phyloP scores from a whole-genome alignment of 2,329 filamentous ascomycete species.

The Aspergillus chevalieri region DNA sequence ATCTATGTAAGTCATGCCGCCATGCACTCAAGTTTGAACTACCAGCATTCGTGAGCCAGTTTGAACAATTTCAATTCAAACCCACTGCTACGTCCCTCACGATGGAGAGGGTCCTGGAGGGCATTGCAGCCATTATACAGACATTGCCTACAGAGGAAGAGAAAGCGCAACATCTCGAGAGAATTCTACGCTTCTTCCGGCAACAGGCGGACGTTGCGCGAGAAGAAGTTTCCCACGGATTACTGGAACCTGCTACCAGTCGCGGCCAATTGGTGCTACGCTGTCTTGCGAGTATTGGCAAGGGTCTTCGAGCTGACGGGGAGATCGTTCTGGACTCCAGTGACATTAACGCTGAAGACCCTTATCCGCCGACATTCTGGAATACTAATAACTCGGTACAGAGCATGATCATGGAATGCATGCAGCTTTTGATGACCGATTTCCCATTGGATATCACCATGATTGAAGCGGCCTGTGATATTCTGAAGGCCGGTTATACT shows the following conservation, averaged over 20 bases:
- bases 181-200: slow-evolving; percentile 33
- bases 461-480: slow-evolving; percentile 41
- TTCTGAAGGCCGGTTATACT: slow-evolving; percentile 42
- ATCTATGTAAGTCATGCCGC: slow-evolving; percentile 40
- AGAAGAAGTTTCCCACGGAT: slow-evolving; percentile 24
- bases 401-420: slow-evolving; percentile 33
- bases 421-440: slow-evolving; percentile 34
- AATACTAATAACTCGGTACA: slow-evolving; percentile 29
- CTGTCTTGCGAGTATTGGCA: slow-evolving; percentile 38
- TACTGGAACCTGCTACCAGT: slow-evolving; percentile 28
- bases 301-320: slow-evolving; percentile 31
- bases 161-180: slow-evolving; percentile 34
- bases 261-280: slow-evolving; percentile 32
- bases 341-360: slow-evolving; percentile 14
- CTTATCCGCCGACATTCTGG: slow-evolving; percentile 34
- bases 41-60: slow-evolving; percentile 38
- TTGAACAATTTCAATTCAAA: slow-evolving; percentile 34
- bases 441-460: slow-evolving; percentile 37
- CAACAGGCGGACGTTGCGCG: slow-evolving; percentile 28
- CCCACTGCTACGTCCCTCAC: slow-evolving; percentile 31
- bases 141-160: slow-evolving; percentile 33
- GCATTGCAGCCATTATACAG: slow-evolving; percentile 41
- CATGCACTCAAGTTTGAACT: slow-evolving; percentile 35
- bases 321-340: slow-evolving; percentile 33
- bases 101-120: slow-evolving; percentile 39